Evolutionary conservation across 495 filamentous ascomycete genomes (phyloP).

Genomic region (Penicillium canescens): DNA sequence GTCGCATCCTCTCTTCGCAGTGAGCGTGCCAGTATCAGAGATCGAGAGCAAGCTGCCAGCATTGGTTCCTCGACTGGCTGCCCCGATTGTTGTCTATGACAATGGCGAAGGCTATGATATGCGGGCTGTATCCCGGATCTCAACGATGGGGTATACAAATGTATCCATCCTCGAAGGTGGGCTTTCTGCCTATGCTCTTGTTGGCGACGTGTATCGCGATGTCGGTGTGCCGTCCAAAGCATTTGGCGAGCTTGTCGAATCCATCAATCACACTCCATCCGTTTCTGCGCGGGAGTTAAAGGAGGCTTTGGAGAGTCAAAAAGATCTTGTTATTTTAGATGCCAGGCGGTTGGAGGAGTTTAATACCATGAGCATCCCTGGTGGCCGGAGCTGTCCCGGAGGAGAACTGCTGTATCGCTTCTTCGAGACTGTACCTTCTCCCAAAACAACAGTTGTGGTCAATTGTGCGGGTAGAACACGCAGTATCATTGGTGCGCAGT

Average conservation of each 20-base stretch:
- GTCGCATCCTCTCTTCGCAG: conserved; percentile 21
- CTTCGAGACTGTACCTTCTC: conserved; percentile 23
- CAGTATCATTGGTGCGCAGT: conserved; percentile 27
- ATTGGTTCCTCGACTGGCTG: conserved; percentile 15
- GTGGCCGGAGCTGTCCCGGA: conserved; percentile 27
- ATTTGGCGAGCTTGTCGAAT: conserved; percentile 30
- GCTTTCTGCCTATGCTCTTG: conserved; percentile 15
- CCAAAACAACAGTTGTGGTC: conserved; percentile 24
- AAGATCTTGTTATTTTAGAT: conserved; percentile 22
- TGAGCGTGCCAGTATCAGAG: conserved; percentile 25
- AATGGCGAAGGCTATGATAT: conserved; percentile 21
- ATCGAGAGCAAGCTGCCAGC: conserved; percentile 20
- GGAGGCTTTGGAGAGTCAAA: conserved; percentile 13
- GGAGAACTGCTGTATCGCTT: conserved; percentile 27
- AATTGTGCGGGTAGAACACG: conserved; percentile 31
- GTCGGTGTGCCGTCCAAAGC: conserved; percentile 31
- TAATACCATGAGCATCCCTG: conserved; percentile 28
- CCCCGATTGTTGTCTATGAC: conserved; percentile 23
- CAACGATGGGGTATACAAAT: conserved; percentile 16
- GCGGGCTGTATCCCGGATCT: conserved; percentile 14
- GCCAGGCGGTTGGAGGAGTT: conserved; percentile 26
- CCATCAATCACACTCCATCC: conserved; percentile 28
- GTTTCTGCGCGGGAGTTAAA: conserved; percentile 23
- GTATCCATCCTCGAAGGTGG: conserved; percentile 23
- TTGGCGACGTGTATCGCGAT: conserved; percentile 30